Evolutionary conservation across 305 asterid species (phyloP).

Genomic region (Coffea humblotiana): DNA sequence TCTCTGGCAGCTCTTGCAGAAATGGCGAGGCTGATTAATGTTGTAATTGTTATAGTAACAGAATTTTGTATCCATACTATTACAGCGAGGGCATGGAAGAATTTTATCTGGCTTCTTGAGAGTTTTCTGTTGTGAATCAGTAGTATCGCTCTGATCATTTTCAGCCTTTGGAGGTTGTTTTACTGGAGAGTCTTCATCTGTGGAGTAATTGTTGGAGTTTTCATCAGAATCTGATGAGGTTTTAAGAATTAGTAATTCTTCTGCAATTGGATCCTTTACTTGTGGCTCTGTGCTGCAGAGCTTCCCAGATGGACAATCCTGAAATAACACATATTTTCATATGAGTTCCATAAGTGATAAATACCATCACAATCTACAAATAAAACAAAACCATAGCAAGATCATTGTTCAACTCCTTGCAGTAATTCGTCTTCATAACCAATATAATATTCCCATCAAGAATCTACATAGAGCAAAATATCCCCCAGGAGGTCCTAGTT

Average conservation of each 20-base stretch:
- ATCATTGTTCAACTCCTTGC: not conserved
- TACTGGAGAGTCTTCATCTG: slow-evolving; percentile 34
- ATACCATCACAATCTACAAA: not conserved
- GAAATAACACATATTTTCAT: slow-evolving; percentile 12
- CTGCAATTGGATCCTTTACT: slow-evolving; percentile 29
- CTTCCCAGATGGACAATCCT: slow-evolving; percentile 45
- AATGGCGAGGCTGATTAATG: slow-evolving; percentile 72
- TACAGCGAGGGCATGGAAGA: slow-evolving; percentile 92
- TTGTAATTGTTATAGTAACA: slow-evolving; percentile 93
- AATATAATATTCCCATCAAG: not conserved
- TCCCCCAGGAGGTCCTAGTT: slow-evolving; percentile 4
- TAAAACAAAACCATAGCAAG: not conserved
- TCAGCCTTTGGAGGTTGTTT: slow-evolving; percentile 32
- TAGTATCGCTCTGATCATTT: slow-evolving; percentile 35
- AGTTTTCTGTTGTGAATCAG: slow-evolving; percentile 40
- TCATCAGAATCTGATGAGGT: slow-evolving; percentile 31
- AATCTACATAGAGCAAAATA: not conserved
- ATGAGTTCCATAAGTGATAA: slow-evolving; percentile 15
- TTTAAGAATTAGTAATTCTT: slow-evolving; percentile 30
- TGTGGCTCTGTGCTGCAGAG: slow-evolving; percentile 20
- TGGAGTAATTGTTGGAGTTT: slow-evolving; percentile 26
- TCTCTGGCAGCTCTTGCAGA: slow-evolving; percentile 82
- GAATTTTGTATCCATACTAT: slow-evolving; percentile 86
- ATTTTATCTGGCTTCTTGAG: slow-evolving; percentile 83
- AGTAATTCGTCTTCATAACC: not conserved